Base-by-base conservation (phyloP, 805 yeast species). In the Wickerhamiella spandovensis region DNA sequence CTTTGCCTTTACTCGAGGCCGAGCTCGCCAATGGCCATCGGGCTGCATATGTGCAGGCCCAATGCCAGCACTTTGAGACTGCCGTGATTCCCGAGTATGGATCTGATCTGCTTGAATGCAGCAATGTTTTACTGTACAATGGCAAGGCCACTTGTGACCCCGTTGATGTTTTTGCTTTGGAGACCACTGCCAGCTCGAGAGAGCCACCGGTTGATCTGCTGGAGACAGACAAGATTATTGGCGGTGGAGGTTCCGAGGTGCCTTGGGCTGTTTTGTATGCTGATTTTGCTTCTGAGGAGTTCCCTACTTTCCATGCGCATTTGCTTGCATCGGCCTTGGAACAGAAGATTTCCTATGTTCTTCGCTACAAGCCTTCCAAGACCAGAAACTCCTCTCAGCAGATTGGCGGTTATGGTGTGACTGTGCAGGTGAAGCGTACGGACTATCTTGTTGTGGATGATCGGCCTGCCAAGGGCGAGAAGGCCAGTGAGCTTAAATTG, bases 91-190 rank as follows among this genome's bases (percentile, higher is more conserved):
- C 74, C 0, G 37, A 53, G 2, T 61, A 54, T 49, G 53, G 61
- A 52, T 49, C 69, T 64, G 56, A 43, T 52, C 18, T 61, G 22
- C n/a, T 72, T 62, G 64, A 72, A 65, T 62, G 69, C 5, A 58
- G 56, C 5, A 69, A 77, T 1, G 81, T 84, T 75, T 62, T 79
- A 7, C 60, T 68, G 51, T 72, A 72, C 54, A 78, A 81, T 51
- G 75, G 75, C 46, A 69, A 71, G 23, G 62, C 72, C 1, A 82
- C 81, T 59, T 80, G 88, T 58, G 76, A 81, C 9, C 68, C 81
- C 2, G 84, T 78, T 50, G 95, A 83, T 51, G 74, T 87, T 0
- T 92, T 77, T 63, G 95, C 96, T 2, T 70, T 92, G 51, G 81
- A 82, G 62, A 76, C 86, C 3, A 57, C 61, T 4, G 67, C 15